A percentile compares a stretch with the other conserved stretches of the same genome.
Evolutionary conservation across 2,329 filamentous ascomycete genomes (phyloP).

Genomic region (Penicillium paneum): DNA sequence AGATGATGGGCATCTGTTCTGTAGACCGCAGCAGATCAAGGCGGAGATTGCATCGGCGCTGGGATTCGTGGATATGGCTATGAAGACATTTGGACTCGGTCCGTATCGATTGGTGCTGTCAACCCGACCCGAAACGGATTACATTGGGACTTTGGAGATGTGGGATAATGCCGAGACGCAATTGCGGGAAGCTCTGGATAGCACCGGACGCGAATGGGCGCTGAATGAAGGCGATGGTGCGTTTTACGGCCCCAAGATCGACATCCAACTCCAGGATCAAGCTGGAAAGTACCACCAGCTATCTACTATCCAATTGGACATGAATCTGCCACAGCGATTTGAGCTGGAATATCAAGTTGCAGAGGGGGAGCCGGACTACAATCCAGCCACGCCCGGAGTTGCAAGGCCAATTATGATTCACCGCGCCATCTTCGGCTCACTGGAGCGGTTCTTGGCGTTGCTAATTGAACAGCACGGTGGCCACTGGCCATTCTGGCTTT

Average conservation of each 20-base stretch:
- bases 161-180: slow-evolving; percentile 68
- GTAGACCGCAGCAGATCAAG: slow-evolving; percentile 70
- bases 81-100: slow-evolving; percentile 66
- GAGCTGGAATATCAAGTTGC: slow-evolving; percentile 66
- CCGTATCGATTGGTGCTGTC: slow-evolving; percentile 74
- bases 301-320: slow-evolving; percentile 84
- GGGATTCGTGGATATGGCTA: slow-evolving; percentile 70
- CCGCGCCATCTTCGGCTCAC: slow-evolving; percentile 76
- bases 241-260: slow-evolving; percentile 90
- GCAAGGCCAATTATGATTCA: slow-evolving; percentile 78
- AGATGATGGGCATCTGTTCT: slow-evolving; percentile 90
- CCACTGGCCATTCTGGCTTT: slow-evolving; percentile 84
- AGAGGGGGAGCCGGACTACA: slow-evolving; percentile 42
- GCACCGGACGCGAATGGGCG: slow-evolving; percentile 65
- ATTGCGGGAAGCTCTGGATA: slow-evolving; percentile 60
- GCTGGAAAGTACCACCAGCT: slow-evolving; percentile 85
- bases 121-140: slow-evolving; percentile 71
- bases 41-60: slow-evolving; percentile 71
- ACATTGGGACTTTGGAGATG: slow-evolving; percentile 70
- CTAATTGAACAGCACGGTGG: slow-evolving; percentile 80
- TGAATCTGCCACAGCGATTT: slow-evolving; percentile 82
- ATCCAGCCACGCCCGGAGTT: slow-evolving; percentile 49
- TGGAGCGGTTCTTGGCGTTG: slow-evolving; percentile 80
- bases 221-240: slow-evolving; percentile 79
- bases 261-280: slow-evolving; percentile 75